Percentiles rank a stretch among this genome's conserved stretches.
Evolutionary conservation across 2,329 filamentous ascomycete genomes (phyloP).

Genomic region (Endoconidiophora laricicola): DNA sequence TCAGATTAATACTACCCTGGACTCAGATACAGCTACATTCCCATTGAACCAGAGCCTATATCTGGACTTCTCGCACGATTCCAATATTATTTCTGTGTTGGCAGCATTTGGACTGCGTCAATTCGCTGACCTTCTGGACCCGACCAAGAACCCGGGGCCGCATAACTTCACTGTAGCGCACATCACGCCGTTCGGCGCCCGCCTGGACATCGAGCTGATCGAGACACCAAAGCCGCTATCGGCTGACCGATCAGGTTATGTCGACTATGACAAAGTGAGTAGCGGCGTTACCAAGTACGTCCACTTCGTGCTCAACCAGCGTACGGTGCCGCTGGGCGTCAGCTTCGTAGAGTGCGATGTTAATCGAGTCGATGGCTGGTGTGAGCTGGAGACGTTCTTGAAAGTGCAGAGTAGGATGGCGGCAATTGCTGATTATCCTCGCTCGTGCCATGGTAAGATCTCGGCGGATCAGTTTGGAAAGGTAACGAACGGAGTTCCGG

Average conservation of each 20-base stretch:
- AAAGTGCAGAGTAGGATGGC: slow-evolving; percentile 42
- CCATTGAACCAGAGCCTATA: slow-evolving; percentile 58
- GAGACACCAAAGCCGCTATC: slow-evolving; percentile 45
- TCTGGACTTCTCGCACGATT: slow-evolving; percentile 66
- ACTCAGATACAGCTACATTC: slow-evolving; percentile 51
- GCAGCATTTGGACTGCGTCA: slow-evolving; percentile 58
- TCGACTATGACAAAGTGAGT: slow-evolving; percentile 22
- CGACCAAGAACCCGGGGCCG: slow-evolving; percentile 34
- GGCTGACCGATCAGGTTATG: slow-evolving; percentile 37
- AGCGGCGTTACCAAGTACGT: slow-evolving; percentile 41
- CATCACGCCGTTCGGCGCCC: slow-evolving; percentile 53
- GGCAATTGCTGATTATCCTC: slow-evolving; percentile 42
- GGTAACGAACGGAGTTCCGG: slow-evolving; percentile 24
- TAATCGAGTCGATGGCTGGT: slow-evolving; percentile 56
- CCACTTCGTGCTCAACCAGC: slow-evolving; percentile 58
- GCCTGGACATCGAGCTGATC: slow-evolving; percentile 61
- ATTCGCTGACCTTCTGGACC: slow-evolving; percentile 43
- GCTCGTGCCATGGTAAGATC: slow-evolving; percentile 46
- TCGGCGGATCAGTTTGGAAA: slow-evolving; percentile 22
- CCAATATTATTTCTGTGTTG: slow-evolving; percentile 52
- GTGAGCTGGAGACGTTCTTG: slow-evolving; percentile 53
- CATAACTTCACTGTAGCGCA: slow-evolving; percentile 51
- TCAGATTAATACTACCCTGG: slow-evolving; percentile 53
- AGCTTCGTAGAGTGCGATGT: slow-evolving; percentile 49
- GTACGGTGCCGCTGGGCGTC: slow-evolving; percentile 50